Evolutionary conservation across 768 basidiomycete genomes (phyloP).

Genomic region (Lactarius deliciosus): DNA sequence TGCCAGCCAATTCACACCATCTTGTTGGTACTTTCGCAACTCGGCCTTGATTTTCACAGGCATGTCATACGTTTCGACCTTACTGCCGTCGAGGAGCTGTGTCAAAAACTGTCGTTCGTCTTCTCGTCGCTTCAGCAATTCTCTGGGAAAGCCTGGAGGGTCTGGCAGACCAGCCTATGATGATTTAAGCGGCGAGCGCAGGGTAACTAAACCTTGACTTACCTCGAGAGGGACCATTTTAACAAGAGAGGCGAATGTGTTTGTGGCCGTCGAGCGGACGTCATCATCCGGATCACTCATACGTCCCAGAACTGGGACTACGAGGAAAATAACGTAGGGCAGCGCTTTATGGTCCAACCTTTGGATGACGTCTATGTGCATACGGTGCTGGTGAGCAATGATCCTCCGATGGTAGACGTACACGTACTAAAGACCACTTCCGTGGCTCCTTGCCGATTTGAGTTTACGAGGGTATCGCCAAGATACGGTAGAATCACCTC

Average conservation of each 20-base stretch:
- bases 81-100: constrained; percentile 91
- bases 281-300: constrained; percentile 96
- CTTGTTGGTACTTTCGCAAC: constrained; percentile 95
- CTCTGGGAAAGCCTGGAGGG: constrained; percentile 87
- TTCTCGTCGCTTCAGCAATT: constrained; percentile 81
- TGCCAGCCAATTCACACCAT: constrained; percentile 98
- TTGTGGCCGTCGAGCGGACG: constrained; percentile 91
- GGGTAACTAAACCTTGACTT: constrained; percentile 27
- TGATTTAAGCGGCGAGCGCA: neutral
- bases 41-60: constrained; percentile 91
- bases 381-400: constrained; percentile 26
- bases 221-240: constrained; percentile 99
- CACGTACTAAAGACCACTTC: constrained; percentile 89
- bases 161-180: constrained; percentile 92
- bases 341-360: constrained; percentile 90
- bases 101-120: constrained; percentile 88
- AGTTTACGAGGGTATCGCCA: constrained; percentile 68
- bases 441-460: constrained; percentile 84
- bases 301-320: constrained; percentile 92
- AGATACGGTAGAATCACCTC: constrained; percentile 79
- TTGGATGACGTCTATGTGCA: constrained; percentile 77
- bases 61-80: constrained; percentile 87
- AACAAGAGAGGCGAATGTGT: constrained; percentile 93
- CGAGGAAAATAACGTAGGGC: constrained; percentile 95
- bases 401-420: constrained; percentile 11